These are phyloP conservation scores for Fusarium verrucosum DNA, from an alignment of 2,329 filamentous ascomycete species.

Conservation along the genomic window DNA sequence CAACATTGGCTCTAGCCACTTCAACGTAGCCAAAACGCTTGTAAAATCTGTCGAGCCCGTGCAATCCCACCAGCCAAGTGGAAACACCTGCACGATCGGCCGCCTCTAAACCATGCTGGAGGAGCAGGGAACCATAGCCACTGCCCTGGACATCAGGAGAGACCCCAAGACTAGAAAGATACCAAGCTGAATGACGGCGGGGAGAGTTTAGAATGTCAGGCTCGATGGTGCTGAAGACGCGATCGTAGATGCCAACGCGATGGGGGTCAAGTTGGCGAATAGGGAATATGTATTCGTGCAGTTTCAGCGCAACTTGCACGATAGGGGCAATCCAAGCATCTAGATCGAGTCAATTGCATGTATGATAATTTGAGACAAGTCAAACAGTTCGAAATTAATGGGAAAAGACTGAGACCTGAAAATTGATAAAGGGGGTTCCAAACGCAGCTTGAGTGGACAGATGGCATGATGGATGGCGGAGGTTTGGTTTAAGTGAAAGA, in stretches of 20 bases:
- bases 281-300: conserved; percentile 43
- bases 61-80: conserved; percentile 48
- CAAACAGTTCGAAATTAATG: too few species aligned
- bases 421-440: background rate
- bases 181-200: conserved; percentile 47
- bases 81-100: conserved; percentile 45
- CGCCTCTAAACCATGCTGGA: conserved; percentile 44
- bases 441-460: background rate
- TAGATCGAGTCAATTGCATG: conserved; percentile 15
- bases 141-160: conserved; percentile 45
- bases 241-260: conserved; percentile 39
- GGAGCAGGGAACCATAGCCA: conserved; percentile 47
- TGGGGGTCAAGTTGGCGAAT: conserved; percentile 34
- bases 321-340: conserved; percentile 47
- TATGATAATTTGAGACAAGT: too few species aligned
- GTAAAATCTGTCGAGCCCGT: conserved; percentile 48
- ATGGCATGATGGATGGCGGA: background rate
- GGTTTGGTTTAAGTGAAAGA: background rate
- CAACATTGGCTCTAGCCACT: conserved; percentile 50
- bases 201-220: conserved; percentile 42
- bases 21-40: conserved; percentile 47
- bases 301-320: conserved; percentile 36
- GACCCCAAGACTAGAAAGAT: conserved; percentile 50
- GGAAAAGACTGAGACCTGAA: too few species aligned
- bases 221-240: conserved; percentile 41